Evolutionary conservation across 805 yeast species (phyloP).

Genomic region (Peterozyma toletana): DNA sequence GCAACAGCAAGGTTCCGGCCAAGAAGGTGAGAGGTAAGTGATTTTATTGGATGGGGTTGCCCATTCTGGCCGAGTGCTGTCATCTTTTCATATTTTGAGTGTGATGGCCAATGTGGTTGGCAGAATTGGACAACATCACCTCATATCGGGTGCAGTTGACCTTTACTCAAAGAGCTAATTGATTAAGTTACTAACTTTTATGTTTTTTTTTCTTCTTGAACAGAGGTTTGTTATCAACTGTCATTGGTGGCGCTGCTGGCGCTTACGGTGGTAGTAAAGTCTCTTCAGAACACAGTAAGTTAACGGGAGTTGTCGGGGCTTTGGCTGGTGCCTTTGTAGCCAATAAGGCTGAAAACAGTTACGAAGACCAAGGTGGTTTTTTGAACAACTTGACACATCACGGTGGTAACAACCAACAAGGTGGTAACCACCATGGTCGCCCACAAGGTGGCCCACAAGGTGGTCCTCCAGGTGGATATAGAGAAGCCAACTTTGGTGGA

Average conservation of each 20-base stretch:
- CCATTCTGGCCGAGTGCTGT: too few relatives aligned
- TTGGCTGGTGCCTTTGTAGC: slow-evolving; percentile 49
- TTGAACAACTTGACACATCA: slow-evolving; percentile 7
- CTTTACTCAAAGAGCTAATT: too few relatives aligned
- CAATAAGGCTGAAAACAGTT: slow-evolving; percentile 36
- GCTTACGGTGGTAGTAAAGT: slow-evolving; percentile 43
- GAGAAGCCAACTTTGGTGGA: slow-evolving; percentile 10
- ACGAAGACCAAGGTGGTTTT: slow-evolving; percentile 16
- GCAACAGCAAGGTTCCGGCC: slow-evolving; percentile 24
- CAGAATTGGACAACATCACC: too few relatives aligned
- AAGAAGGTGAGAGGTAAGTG: slow-evolving; percentile 17
- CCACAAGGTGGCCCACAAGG: slow-evolving; percentile 2
- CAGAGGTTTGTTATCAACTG: slow-evolving; percentile 35
- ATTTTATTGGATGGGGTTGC: too few relatives aligned
- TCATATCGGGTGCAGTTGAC: too few relatives aligned
- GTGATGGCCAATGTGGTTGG: slow-evolving; percentile 21
- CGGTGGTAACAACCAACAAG: slow-evolving; percentile 13
- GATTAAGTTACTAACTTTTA: not conserved
- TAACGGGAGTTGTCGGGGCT: slow-evolving; percentile 46
- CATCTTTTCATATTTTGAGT: not conserved
- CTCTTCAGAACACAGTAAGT: slow-evolving; percentile 30
- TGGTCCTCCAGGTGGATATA: slow-evolving; percentile 10
- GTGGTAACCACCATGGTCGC: slow-evolving; percentile 5
- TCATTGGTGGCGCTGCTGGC: slow-evolving; percentile 47
- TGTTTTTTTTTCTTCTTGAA: too few relatives aligned